Evolutionary conservation across 257 asterid species (phyloP), one percentile per base, ranked within the genome.

Genomic region (Coffea eugenioides): DNA sequence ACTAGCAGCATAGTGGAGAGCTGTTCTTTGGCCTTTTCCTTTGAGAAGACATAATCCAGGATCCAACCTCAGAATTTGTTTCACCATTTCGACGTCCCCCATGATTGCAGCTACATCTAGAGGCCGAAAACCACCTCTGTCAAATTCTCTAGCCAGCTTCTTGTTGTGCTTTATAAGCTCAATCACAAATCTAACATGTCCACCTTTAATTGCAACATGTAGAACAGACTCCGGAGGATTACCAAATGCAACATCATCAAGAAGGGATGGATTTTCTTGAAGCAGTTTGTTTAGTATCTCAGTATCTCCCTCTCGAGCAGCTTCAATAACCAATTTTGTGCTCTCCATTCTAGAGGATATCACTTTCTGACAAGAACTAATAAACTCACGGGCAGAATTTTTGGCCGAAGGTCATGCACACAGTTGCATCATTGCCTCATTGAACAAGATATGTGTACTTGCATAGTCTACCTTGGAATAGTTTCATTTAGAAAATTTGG

Each of bases 21-120:
- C 77, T 4, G 77, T 73, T 73, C 39, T 73, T 59, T 64, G 67
- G 31, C 54, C 67, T 52, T 57, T 73, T 12, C 77, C 77, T 73
- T 52, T 73, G 27, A 73, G 77, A 14, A 73, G 77, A 57, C 77
- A 73, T 39, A 73, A 16, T 52, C 36, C 77, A 20, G 77, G 77
- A 7, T 73, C 77, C 16, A n/a, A 23, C 49, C 6, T 21, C 12
- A 18, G 36, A 31, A 73, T 31, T 21, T 52, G 66, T 62, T 52
- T 73, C 48, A 21, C 67, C 20, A 73, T 52, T 18, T 20, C 77
- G 18, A 74, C 68, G 12, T 74, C 54, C 51, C 77, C 77, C 77
- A 54, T 31, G 51, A 74, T 54, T 18, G 45, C 56, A 71, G 77
- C 77, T 8, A 74, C 36, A 20, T 74, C 77, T 10, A 74, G 68